Evolutionary conservation across 345 rosid genomes (phyloP), one percentile per base, ranked within the genome.

Genomic region (Eucalyptus urophylla): DNA sequence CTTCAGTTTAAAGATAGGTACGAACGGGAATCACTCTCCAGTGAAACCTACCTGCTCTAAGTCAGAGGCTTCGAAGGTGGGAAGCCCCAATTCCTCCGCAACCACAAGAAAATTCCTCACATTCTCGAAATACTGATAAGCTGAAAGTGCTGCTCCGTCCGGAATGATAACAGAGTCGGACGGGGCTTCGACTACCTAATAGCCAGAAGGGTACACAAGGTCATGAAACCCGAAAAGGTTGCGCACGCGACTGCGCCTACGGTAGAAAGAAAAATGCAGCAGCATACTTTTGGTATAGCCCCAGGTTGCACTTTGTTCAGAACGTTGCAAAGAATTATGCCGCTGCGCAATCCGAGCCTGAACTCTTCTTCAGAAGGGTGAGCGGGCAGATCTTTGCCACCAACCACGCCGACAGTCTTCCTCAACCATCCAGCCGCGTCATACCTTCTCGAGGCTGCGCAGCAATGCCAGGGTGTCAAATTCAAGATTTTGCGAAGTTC

Each of bases 381-480:
- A 0, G 95, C 97, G 2, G 98, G 99, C 87, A 97, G 96, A 88
- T 97, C 99, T 92, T 95, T 97, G 80, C 95, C 98, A 7, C 90
- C 89, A 29, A 95, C 94, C 89, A 95, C 97, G 88, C 99, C 99
- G 11, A 93, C 92, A 87, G 56, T 94, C 89, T 93, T 96, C 89
- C 99, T 94, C 92, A 97, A 92, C 99, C 99, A 97, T 76, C 93
- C 91, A 4, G 99, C 97, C 12, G 99, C 99, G 90, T 97, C 99
- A 87, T 95, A 91, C 93, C 99, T 95, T 90, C 97, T 95, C 12
- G 94, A 56, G 81, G 98, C 99, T 96, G 81, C 88, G 85, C 47
- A 76, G 85, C 85, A 40, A 76, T 43, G 47, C 11, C 85, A 40
- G 15, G 13, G 3, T 40, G 85, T 76, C 47, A 40, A 21, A 40